Conservation (phyloP, 768 basidiomycete species). For the Trametopsis cervina region DNA sequence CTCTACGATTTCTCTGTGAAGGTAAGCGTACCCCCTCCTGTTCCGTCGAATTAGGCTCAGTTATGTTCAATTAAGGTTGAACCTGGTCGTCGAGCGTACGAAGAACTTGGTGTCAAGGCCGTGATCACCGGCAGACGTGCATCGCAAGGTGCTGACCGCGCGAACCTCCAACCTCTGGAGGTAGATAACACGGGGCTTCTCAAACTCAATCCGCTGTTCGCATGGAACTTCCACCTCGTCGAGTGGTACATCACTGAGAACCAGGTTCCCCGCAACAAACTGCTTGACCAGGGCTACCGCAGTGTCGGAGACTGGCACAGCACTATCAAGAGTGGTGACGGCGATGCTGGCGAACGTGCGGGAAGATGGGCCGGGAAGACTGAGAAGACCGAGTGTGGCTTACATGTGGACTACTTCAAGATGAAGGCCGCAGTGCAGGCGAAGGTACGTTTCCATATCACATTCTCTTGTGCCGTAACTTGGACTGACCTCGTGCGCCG, state of each 20-base stretch:
- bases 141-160: conserved; percentile 90
- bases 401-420: conserved; percentile 87
- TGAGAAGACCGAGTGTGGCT: conserved; percentile 89
- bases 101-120: conserved; percentile 66
- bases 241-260: conserved; percentile 80
- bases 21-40: too few relatives aligned
- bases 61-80: conserved; percentile 86
- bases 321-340: conserved; percentile 62
- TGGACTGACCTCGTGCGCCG: neutral
- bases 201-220: conserved; percentile 90
- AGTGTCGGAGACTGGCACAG: conserved; percentile 99
- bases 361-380: conserved; percentile 87
- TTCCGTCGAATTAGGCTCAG: neutral
- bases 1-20: conserved; percentile 91
- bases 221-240: conserved; percentile 81
- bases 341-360: conserved; percentile 72
- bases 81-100: conserved; percentile 84
- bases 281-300: conserved; percentile 88
- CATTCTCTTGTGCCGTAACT: too few relatives aligned
- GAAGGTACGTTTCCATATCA: conserved; percentile 19
- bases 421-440: conserved; percentile 53
- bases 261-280: conserved; percentile 79
- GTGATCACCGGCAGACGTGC: conserved; percentile 94
- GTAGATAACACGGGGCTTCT: conserved; percentile 84
- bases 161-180: conserved; percentile 77